A percentile compares a stretch with the other conserved stretches of the same genome.
These are phyloP conservation scores for Chlorociboria aeruginascens DNA, from an alignment of 495 filamentous ascomycete species.

Conservation along the genomic window DNA sequence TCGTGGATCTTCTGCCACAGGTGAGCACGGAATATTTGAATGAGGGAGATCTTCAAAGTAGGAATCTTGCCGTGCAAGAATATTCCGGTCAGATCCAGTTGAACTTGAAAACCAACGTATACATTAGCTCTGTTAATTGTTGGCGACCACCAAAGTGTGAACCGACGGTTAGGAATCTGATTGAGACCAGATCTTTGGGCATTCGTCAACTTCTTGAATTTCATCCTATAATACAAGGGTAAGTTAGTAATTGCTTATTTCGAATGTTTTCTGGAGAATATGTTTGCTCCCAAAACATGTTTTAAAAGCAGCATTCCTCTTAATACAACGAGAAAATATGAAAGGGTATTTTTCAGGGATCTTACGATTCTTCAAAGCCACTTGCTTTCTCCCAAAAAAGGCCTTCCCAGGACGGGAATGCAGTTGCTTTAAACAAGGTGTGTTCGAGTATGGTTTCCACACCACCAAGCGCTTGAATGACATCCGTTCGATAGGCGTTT, in stretches of 20 bases:
- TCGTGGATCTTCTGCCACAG: slow-evolving; percentile 99
- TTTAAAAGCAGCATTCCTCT: no score
- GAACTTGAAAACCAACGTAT: slow-evolving; percentile 96
- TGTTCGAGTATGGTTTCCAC: slow-evolving; percentile 99
- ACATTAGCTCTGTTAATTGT: slow-evolving; percentile 49
- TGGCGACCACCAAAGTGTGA: slow-evolving; percentile 85
- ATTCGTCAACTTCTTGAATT: slow-evolving; percentile 99
- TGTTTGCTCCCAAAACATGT: no score
- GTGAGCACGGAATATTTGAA: slow-evolving; percentile 99
- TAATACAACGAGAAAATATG: no score
- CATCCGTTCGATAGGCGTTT: slow-evolving; percentile 95
- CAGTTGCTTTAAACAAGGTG: slow-evolving; percentile 96
- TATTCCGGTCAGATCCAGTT: slow-evolving; percentile 96
- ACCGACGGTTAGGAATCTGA: slow-evolving; percentile 98
- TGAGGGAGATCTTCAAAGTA: slow-evolving; percentile 94
- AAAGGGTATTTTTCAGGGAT: no score
- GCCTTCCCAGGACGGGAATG: slow-evolving; percentile 97
- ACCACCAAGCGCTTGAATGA: slow-evolving; percentile 96
- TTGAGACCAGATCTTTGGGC: slow-evolving; percentile 97
- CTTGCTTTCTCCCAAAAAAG: slow-evolving; percentile 91
- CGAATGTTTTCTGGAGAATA: slow-evolving; percentile 16
- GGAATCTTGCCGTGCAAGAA: slow-evolving; percentile 99
- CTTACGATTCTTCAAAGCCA: no score
- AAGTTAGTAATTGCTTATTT: no score
- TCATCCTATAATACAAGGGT: slow-evolving; percentile 43